Evolutionary conservation across 2,329 filamentous ascomycete genomes (phyloP).

Genomic region (Colletotrichum caudatum): DNA sequence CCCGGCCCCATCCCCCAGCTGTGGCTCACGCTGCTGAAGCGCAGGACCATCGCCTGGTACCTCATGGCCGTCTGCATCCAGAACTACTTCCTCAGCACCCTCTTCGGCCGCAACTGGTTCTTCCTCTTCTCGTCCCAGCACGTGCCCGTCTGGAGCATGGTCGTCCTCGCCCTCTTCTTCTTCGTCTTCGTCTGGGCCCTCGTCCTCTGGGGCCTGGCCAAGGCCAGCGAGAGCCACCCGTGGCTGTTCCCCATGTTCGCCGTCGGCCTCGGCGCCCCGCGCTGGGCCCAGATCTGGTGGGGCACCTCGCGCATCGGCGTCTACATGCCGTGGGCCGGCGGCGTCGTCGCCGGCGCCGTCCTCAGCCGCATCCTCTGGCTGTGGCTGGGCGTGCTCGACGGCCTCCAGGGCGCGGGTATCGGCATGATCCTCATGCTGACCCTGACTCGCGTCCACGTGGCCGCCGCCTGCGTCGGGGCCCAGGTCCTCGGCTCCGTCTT

Average conservation of each 20-base stretch:
- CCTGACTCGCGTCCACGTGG: constrained; percentile 73
- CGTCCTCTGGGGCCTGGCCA: constrained; percentile 63
- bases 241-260: constrained; percentile 78
- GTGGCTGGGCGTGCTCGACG: constrained; percentile 75
- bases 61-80: constrained; percentile 73
- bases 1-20: constrained; percentile 74
- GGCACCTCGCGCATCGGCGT: constrained; percentile 69
- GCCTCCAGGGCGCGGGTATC: constrained; percentile 74
- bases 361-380: constrained; percentile 66
- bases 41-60: constrained; percentile 77
- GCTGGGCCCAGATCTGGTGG: constrained; percentile 78
- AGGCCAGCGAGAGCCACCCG: constrained; percentile 69
- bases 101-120: constrained; percentile 75
- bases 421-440: constrained; percentile 77
- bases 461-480: constrained; percentile 69
- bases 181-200: constrained; percentile 67
- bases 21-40: constrained; percentile 70
- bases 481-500: constrained; percentile 72
- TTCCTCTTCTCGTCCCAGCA: constrained; percentile 71
- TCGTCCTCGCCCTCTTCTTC: constrained; percentile 67
- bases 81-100: constrained; percentile 75
- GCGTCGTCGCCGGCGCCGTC: constrained; percentile 66
- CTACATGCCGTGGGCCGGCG: constrained; percentile 73
- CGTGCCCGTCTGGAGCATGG: constrained; percentile 67
- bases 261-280: constrained; percentile 73